Evolutionary conservation across 305 asterid genomes (phyloP).

Genomic region (Plantago coronopus): DNA sequence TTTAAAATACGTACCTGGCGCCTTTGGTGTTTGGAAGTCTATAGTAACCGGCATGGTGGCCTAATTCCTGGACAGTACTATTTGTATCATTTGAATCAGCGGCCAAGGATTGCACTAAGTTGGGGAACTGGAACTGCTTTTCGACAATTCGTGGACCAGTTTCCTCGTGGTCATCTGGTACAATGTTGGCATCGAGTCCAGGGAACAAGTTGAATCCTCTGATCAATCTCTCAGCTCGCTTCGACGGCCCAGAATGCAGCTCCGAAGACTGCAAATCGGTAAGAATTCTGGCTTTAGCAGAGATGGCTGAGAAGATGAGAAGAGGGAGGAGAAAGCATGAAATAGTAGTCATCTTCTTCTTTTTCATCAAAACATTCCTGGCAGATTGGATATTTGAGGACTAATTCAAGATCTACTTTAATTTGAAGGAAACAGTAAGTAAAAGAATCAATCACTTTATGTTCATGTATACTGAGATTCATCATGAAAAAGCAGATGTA

Average conservation of each 20-base stretch:
- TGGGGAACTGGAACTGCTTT: conserved; percentile 25
- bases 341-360: conserved; percentile 6
- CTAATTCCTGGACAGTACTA: conserved; percentile 39
- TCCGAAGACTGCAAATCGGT: background rate
- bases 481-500: no score
- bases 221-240: conserved; percentile 23
- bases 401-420: background rate
- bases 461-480: no score
- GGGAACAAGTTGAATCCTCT: conserved; percentile 32
- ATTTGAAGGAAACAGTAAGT: conserved; percentile 19
- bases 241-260: background rate
- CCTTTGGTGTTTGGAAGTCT: conserved; percentile 47
- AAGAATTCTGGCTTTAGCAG: conserved; percentile 4
- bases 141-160: conserved; percentile 20
- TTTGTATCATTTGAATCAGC: conserved; percentile 20
- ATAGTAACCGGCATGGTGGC: conserved; percentile 71
- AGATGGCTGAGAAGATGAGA: background rate
- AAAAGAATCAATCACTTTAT: background rate
- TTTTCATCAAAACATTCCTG: background rate
- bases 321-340: conserved; percentile 16
- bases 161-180: conserved; percentile 14
- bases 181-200: conserved; percentile 21
- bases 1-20: conserved; percentile 47
- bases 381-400: background rate
- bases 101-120: conserved; percentile 5